phyloP scores from a whole-genome alignment of 2,329 filamentous ascomycete species.

The Albophoma yamanashiensis region DNA sequence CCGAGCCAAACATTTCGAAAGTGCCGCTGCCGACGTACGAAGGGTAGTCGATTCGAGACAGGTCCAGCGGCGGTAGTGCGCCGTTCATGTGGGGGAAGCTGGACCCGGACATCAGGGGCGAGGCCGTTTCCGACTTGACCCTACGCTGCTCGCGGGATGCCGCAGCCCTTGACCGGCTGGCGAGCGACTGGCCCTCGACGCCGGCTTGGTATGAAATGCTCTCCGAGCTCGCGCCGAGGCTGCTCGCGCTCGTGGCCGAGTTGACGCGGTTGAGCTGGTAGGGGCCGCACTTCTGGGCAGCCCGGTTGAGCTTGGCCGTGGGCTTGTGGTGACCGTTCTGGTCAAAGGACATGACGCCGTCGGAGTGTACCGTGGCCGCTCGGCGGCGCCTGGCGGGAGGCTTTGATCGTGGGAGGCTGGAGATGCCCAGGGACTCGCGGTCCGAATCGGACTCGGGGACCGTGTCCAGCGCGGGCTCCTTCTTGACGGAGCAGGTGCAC shows the following conservation, averaged over 20 bases:
- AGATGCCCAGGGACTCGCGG: constrained; percentile 23
- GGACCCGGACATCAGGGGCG: constrained; percentile 41
- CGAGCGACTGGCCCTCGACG: constrained; percentile 19
- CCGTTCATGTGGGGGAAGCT: constrained; percentile 41
- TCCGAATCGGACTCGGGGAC: constrained; percentile 55
- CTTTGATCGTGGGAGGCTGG: constrained; percentile 25
- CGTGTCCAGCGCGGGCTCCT: constrained; percentile 48
- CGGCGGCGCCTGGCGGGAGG: constrained; percentile 38
- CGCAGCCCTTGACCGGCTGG: constrained; percentile 22
- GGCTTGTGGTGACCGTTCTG: constrained; percentile 56
- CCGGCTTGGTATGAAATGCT: constrained; percentile 27
- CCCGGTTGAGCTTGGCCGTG: constrained; percentile 47
- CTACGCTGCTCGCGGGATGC: constrained; percentile 37
- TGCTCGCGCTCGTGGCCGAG: constrained; percentile 42
- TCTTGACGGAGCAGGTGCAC: constrained; percentile 56
- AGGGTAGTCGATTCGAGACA: constrained; percentile 43
- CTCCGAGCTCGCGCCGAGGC: constrained; percentile 32
- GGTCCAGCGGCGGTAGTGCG: constrained; percentile 45
- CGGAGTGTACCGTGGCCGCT: constrained; percentile 52
- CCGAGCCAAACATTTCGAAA: constrained; percentile 42
- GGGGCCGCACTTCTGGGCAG: constrained; percentile 50
- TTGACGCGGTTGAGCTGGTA: constrained; percentile 50
- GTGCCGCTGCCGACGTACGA: constrained; percentile 33
- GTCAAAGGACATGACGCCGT: constrained; percentile 48
- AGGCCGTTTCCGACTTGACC: constrained; percentile 51